Base-by-base conservation (phyloP, 768 basidiomycete genomes). In the Boletus rufocinnamomeus region DNA sequence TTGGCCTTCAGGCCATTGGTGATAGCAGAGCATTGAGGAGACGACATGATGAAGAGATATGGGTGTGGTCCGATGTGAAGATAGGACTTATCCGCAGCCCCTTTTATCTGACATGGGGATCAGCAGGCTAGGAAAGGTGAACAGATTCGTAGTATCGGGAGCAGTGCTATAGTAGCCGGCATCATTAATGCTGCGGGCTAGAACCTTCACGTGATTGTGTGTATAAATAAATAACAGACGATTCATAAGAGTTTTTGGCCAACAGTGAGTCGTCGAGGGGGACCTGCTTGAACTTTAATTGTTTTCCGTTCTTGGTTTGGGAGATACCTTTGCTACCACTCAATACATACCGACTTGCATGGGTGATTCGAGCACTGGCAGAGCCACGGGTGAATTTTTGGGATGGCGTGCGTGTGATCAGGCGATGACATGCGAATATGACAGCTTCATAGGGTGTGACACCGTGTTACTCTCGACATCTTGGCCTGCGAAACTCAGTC, bases 1-100 rank as follows among this genome's bases (percentile, higher is more conserved):
- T 78, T 75, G 64, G 67, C 74, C 2, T 64, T 52, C 75, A 82
- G 77, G 14, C 86, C 87, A 30, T 73, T 74, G 62, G 75, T 75
- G 64, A 90, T 75, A 49, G 86, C 86, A 63, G 78, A 63, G 72
- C 88, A 89, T 67, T 79, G 80, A 11, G 54, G 8, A 4, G 49
- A 21, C n/a, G n/a, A n/a, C 46, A 81, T 73, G 79, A 75, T 54
- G 81, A 75, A 49, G 81, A 73, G 14, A n/a, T 80, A 82, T 85
- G 56, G 57, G 35, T 27, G 43, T 70, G 50, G 49, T 56, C 7
- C 49, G 46, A 37, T 47, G 40, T 45, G 28, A 41, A 23, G 40
- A 45, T 54, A 27, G 3, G 52, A 32, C 23, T 21, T 35, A 14
- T 35, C 8, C 30, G n/a, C 10, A 43, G 19, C 45, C 17, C 59